phyloP scores from a whole-genome alignment of 331 rosid genomes.

The Pyrus hybrid region DNA sequence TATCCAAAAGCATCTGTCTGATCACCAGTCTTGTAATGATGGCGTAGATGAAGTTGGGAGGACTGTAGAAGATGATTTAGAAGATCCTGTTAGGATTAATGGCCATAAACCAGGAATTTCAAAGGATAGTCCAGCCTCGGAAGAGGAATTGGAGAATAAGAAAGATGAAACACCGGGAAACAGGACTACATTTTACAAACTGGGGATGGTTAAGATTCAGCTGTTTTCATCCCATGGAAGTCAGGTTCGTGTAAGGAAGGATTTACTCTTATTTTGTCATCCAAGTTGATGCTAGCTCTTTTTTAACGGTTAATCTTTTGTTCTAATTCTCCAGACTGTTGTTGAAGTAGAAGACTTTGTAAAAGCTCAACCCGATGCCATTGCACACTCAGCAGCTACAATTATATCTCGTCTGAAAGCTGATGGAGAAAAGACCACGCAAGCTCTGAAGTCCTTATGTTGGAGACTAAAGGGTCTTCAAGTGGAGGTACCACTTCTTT shows the following conservation, averaged over 20 bases:
- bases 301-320: background rate
- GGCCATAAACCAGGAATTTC: conserved; percentile 51
- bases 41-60: conserved; percentile 13
- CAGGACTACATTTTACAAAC: conserved; percentile 72
- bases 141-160: conserved; percentile 39
- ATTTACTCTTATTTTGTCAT: background rate
- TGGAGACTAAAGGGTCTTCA: conserved; percentile 85
- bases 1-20: conserved; percentile 59
- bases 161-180: conserved; percentile 32
- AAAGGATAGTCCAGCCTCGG: conserved; percentile 32
- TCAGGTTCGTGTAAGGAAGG: conserved; percentile 46
- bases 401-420: conserved; percentile 76
- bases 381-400: conserved; percentile 81
- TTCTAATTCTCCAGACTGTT: conserved; percentile 37
- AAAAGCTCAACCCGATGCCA: conserved; percentile 87
- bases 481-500: conserved; percentile 65
- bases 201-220: conserved; percentile 77
- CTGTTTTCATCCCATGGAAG: conserved; percentile 59
- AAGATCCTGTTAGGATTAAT: conserved; percentile 39
- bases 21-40: conserved; percentile 28
- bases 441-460: conserved; percentile 84
- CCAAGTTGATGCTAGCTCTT: background rate
- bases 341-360: conserved; percentile 80
- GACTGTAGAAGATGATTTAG: conserved; percentile 31
- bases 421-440: conserved; percentile 74